Percentiles rank a stretch among this genome's conserved stretches.
Evolutionary conservation across 2,329 filamentous ascomycete species (phyloP).

Genomic region (Lizonia empirigonia): DNA sequence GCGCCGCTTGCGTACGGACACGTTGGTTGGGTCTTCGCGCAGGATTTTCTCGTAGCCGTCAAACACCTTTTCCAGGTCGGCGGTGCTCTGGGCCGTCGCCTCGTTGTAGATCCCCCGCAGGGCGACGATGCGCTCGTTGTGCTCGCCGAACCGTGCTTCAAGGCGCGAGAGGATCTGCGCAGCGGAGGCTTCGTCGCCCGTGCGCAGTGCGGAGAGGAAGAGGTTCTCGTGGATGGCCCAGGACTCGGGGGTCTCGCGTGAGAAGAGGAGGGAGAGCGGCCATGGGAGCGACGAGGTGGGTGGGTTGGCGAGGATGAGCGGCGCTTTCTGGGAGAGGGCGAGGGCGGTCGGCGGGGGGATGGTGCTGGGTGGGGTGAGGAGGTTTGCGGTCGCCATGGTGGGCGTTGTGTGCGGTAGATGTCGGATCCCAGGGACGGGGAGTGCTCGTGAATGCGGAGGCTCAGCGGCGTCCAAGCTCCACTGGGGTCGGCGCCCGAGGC

Average conservation of each 20-base stretch:
- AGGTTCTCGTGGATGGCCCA: constrained; percentile 90
- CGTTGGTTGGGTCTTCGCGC: constrained; percentile 74
- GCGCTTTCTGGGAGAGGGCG: constrained; percentile 56
- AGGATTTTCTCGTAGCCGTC: constrained; percentile 79
- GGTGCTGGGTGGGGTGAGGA: constrained; percentile 49
- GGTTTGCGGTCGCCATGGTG: constrained; percentile 42
- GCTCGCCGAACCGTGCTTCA: constrained; percentile 76
- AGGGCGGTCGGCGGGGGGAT: constrained; percentile 50
- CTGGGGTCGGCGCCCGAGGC: constrained; percentile 2
- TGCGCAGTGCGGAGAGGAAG: constrained; percentile 80
- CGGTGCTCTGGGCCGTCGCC: constrained; percentile 71
- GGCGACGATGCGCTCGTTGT: constrained; percentile 86
- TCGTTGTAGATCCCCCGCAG: constrained; percentile 84
- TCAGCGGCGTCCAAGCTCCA: constrained; percentile 18
- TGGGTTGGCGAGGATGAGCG: constrained; percentile 46
- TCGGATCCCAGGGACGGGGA: too few species aligned
- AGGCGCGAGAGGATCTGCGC: constrained; percentile 74
- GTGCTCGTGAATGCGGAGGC: constrained; percentile 19
- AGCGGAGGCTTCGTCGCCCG: constrained; percentile 82
- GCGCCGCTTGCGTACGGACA: constrained; percentile 83
- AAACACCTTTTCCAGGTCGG: constrained; percentile 71
- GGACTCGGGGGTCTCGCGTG: constrained; percentile 73
- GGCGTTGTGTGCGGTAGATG: constrained; percentile 4
- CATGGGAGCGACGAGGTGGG: constrained; percentile 53
- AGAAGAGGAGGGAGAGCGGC: constrained; percentile 58